These are phyloP conservation scores for Cyclocybe cylindracea DNA, from an alignment of 768 basidiomycete genomes.

Conservation along the genomic window DNA sequence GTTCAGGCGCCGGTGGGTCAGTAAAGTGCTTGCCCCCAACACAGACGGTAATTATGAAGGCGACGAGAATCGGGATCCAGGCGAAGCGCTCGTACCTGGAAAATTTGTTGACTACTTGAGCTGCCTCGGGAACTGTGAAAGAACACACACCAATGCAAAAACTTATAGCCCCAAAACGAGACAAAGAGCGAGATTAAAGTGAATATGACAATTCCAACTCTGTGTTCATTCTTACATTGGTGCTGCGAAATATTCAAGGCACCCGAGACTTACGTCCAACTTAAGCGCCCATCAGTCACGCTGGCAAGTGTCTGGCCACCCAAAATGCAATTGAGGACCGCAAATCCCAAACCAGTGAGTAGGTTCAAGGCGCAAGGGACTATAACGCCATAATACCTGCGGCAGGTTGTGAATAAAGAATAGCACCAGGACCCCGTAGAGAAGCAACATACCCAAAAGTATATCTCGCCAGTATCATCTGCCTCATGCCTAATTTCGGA, in stretches of 20 bases:
- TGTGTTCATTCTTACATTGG: conserved; percentile 17
- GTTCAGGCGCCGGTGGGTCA: conserved; percentile 41
- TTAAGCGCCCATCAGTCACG: conserved; percentile 24
- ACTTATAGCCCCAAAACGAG: conserved; percentile 57
- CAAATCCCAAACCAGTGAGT: conserved; percentile 56
- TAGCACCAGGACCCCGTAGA: background rate
- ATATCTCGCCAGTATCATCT: conserved; percentile 69
- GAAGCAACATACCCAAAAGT: conserved; percentile 30
- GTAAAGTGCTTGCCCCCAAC: conserved; percentile 67
- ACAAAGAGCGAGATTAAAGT: conserved; percentile 63
- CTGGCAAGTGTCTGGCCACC: conserved; percentile 47
- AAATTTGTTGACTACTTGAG: background rate
- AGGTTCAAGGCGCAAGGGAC: conserved; percentile 50
- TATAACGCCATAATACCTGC: conserved; percentile 51
- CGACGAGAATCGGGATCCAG: conserved; percentile 79
- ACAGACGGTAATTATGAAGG: conserved; percentile 68
- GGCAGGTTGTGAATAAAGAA: background rate
- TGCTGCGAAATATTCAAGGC: background rate
- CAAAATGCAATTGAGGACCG: conserved; percentile 61
- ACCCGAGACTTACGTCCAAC: conserved; percentile 28
- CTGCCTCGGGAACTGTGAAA: background rate
- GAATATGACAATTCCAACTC: conserved; percentile 81
- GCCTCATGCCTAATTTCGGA: conserved; percentile 78
- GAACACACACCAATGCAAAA: conserved; percentile 39
- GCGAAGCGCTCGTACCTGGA: conserved; percentile 65